A percentile compares a stretch with the other conserved stretches of the same genome.
Evolutionary conservation across 352 stramenopile species (phyloP).

Genomic region (Globisporangium paddicum): DNA sequence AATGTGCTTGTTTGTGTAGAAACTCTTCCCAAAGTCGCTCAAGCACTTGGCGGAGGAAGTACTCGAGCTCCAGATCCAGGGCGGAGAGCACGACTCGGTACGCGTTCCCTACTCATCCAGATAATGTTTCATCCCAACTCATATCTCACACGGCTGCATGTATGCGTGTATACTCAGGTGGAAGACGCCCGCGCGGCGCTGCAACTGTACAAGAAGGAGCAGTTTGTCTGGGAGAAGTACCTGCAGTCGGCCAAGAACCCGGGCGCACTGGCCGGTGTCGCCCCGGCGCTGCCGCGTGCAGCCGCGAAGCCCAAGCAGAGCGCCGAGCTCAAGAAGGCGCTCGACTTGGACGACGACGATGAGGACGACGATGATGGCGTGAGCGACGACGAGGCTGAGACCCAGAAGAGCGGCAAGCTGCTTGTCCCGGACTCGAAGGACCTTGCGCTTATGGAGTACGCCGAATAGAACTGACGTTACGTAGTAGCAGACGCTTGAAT

Average conservation of each 20-base stretch:
- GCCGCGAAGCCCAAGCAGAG: constrained; percentile 17
- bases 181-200: constrained; percentile 76
- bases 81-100: constrained; percentile 86
- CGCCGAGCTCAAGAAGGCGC: constrained; percentile 17
- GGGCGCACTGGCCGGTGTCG: constrained; percentile 44
- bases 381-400: constrained; percentile 24
- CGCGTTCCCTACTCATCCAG: too few relatives aligned
- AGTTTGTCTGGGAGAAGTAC: constrained; percentile 85
- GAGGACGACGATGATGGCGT: constrained; percentile 33
- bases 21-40: constrained; percentile 81
- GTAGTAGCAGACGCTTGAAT: background rate
- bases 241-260: constrained; percentile 57
- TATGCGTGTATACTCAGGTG: constrained; percentile 32
- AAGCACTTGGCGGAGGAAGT: constrained; percentile 74
- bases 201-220: constrained; percentile 78
- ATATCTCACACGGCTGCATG: too few relatives aligned
- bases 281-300: constrained; percentile 37
- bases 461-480: constrained; percentile 29
- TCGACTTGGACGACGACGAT: constrained; percentile 24
- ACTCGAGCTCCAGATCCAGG: constrained; percentile 62
- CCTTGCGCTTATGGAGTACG: constrained; percentile 72
- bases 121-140: too few relatives aligned
- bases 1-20: too few relatives aligned
- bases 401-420: constrained; percentile 15
- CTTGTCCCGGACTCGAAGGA: constrained; percentile 54